A percentile compares a stretch with the other conserved stretches of the same genome.
phyloP scores from a whole-genome alignment of 805 yeast species.

The Wickerhamiella hasegawae region DNA sequence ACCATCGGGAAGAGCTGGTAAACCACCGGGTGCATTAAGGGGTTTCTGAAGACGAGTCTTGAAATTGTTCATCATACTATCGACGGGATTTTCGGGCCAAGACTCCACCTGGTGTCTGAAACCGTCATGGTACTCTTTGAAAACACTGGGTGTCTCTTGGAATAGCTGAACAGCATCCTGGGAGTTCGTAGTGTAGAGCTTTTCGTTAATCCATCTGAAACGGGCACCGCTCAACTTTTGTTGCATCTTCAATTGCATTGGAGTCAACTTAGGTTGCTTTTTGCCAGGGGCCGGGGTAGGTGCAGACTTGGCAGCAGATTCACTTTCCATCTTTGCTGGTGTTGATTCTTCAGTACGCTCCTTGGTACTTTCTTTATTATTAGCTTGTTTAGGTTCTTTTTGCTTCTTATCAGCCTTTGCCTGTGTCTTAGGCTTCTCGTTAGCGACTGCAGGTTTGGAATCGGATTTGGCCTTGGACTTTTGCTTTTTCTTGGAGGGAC shows the following conservation, averaged over 20 bases:
- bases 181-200: constrained; percentile 76
- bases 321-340: constrained; percentile 5
- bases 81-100: constrained; percentile 99
- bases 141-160: constrained; percentile 67
- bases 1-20: constrained; percentile 44
- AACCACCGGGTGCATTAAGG: constrained; percentile 92
- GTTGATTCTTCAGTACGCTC: constrained; percentile 3
- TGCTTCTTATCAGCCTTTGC: constrained; percentile 11
- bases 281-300: not conserved
- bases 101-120: constrained; percentile 86
- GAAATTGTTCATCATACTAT: constrained; percentile 64
- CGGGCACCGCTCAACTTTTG: constrained; percentile 87
- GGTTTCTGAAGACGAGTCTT: constrained; percentile 33
- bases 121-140: constrained; percentile 91
- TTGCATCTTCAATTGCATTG: constrained; percentile 90
- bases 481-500: not conserved
- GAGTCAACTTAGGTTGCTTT: constrained; percentile 34
- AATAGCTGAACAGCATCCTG: constrained; percentile 59
- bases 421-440: constrained; percentile 4
- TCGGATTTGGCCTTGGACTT: not conserved
- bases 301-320: not conserved
- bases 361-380: constrained; percentile 7
- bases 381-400: constrained; percentile 11
- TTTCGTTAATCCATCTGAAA: constrained; percentile 96
- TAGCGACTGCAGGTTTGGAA: not conserved